Evolutionary conservation across 805 yeast species (phyloP).

Genomic region (Komagataella mondaviorum): DNA sequence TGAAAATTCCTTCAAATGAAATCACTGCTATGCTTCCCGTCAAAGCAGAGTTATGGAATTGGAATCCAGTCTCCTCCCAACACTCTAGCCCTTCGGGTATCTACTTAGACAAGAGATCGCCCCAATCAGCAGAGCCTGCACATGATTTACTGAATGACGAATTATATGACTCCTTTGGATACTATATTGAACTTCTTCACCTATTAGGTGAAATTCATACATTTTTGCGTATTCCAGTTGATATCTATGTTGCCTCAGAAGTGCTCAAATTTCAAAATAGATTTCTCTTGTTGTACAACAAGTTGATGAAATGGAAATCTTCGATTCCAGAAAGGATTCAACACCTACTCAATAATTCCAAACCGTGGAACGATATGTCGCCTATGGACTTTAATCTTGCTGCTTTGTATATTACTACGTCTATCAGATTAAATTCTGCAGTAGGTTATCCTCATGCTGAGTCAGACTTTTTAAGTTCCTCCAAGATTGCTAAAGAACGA

Average conservation of each 20-base stretch:
- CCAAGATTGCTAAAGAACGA: conserved; percentile 8
- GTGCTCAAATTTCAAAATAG: conserved; percentile 7
- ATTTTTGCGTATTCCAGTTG: conserved; percentile 8
- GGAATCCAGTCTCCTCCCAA: conserved; percentile 1
- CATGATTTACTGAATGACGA: conserved; percentile 3
- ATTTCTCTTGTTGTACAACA: conserved; percentile 7
- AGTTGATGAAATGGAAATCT: conserved; percentile 7
- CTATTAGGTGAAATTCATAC: conserved; percentile 7
- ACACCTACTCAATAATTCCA: conserved; percentile 2
- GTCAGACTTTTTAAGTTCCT: conserved; percentile 9
- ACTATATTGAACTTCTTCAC: conserved; percentile 8
- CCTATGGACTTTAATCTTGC: conserved; percentile 5
- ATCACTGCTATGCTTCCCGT: conserved; percentile 8
- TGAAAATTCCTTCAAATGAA: conserved; percentile 10
- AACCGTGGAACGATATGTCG: conserved; percentile 4
- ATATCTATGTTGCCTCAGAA: conserved; percentile 6
- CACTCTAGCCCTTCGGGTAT: not conserved
- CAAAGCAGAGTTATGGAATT: conserved; percentile 7
- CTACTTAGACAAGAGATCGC: not conserved
- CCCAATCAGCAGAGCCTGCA: not conserved
- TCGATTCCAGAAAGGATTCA: conserved; percentile 6
- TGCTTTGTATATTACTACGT: conserved; percentile 9
- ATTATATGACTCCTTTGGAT: conserved; percentile 10
- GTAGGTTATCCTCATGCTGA: conserved; percentile 13
- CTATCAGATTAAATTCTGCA: conserved; percentile 13